Evolutionary conservation across 2,329 filamentous ascomycete genomes (phyloP), one percentile per base, ranked within the genome.

Genomic region (Fusarium fujikuroi): DNA sequence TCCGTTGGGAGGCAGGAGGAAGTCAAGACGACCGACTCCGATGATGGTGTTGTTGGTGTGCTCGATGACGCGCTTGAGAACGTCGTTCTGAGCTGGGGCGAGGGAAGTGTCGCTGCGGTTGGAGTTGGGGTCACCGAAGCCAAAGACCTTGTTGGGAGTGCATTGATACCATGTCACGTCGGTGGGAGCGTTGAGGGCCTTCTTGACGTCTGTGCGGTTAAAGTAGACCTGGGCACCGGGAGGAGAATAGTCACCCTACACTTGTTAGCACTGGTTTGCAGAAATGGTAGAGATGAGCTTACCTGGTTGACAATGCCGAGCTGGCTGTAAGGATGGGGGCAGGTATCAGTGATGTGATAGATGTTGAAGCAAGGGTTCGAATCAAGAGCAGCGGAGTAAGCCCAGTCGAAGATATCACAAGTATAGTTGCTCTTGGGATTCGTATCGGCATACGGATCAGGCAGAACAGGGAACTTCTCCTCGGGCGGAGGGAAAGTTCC

Each of bases 341-440:
- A 96, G 18, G 90, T 92, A 8, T 89, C 90, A 5, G 89, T 89
- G 19, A 95, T 88, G 57, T 92, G 89, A 82, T 95, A 96, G 16
- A 93, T 84, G 79, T 94, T 90, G 82, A 92, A 97, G 84, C 94
- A 96, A 0, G 93, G 93, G 82, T 96, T 96, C 39, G 89, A 81
- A 3, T 83, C 77, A 9, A 84, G 70, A 12, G 87, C 87, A 36
- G 89, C 91, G 1, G 84, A 73, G 75, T 83, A 84, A 36, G 93
- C 87, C 28, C 87, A 83, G 64, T 86, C 80, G 75, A 87, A 92
- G 25, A 93, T 76, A 56, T 85, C 84, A 79, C 93, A 95, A 8
- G 84, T 86, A 0, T 82, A 77, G 1, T 82, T 82, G 40, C 76
- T 76, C 1, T 70, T 65, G 5, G 60, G 1, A 49, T 72, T 25